Conservation (phyloP, 1,284 basidiomycete genomes). For the Ceratobasidium sp. region DNA sequence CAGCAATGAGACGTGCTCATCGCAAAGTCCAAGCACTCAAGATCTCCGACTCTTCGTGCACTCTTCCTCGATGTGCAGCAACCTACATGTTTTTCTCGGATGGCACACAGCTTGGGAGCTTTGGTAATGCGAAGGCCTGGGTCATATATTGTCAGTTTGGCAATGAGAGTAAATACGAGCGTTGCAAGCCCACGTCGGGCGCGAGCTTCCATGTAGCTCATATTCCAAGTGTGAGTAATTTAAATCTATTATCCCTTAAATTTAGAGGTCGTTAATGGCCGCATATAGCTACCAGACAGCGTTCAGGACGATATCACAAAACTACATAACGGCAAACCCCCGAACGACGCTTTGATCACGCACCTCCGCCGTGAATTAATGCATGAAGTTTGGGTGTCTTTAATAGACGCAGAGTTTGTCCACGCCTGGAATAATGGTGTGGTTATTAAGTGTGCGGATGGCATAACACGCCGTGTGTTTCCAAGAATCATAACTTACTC, state of each 20-base stretch:
- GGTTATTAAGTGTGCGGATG: slow-evolving; percentile 56
- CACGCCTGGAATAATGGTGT: slow-evolving; percentile 56
- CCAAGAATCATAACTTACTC: slow-evolving; percentile 58
- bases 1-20: slow-evolving; percentile 12
- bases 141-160: slow-evolving; percentile 51
- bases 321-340: slow-evolving; percentile 16
- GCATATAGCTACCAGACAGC: slow-evolving; percentile 12
- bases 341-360: slow-evolving; percentile 46
- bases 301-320: not conserved
- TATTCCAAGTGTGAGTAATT: slow-evolving; percentile 54
- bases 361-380: slow-evolving; percentile 57
- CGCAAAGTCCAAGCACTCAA: slow-evolving; percentile 5
- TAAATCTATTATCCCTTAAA: not conserved
- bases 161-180: slow-evolving; percentile 55
- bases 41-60: not conserved
- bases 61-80: slow-evolving; percentile 46
- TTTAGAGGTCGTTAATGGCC: not conserved
- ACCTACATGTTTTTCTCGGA: slow-evolving; percentile 59
- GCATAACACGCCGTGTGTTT: slow-evolving; percentile 54
- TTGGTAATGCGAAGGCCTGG: slow-evolving; percentile 56
- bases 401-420: slow-evolving; percentile 54
- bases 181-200: slow-evolving; percentile 51
- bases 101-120: slow-evolving; percentile 56
- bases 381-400: slow-evolving; percentile 55
- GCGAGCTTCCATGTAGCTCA: slow-evolving; percentile 55